Base-by-base conservation (phyloP, 768 basidiomycete genomes). In the Daedaleopsis sinensis region DNA sequence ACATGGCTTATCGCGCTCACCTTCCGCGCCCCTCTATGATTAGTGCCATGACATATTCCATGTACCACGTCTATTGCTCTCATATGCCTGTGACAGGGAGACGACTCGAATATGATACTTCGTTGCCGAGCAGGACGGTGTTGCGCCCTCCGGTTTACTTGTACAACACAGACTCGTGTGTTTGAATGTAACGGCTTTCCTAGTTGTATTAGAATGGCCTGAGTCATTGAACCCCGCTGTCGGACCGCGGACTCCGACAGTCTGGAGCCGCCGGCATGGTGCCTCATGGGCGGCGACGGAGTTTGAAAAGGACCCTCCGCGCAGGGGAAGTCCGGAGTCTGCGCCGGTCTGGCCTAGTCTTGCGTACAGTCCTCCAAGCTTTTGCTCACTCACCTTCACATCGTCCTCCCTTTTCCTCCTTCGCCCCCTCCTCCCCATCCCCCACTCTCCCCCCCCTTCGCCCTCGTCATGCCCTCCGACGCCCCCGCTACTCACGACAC, bases 391-490 rank as follows among this genome's bases (percentile, higher is more conserved):
- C 62, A 64, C 62, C 58, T 58, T 65, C 64, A 54, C 64, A 58
- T 65, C 64, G 47, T 59, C 56, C 27, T 62, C 61, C 55, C 57
- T 61, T 53, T 59, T 56, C 27, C 58, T 35, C 58, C 57, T 55
- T 59, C 46, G 53, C 52, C 58, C 52, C 59, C 61, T 24, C 61
- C 50, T 54, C 71, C 68, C 69, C 74, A 65, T 59, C 68, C 73
- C 62, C 62, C 71, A 63, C 59, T 69, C 67, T 72, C 67, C 70
- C 73, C 71, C 72, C 72, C 72, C 68, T 70, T 66, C 67, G 36
- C 58, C 58, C 64, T 67, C 73, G 69, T 70, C 77, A 91, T 91
- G 88, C 83, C 89, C 76, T 73, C 86, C 77, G 87, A 88, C 73
- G 82, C 81, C 59, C 77, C 82, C 68, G 77, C 76, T 60, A 80